Base-by-base conservation (phyloP, 2,329 filamentous ascomycete genomes). In the Fusarium pilosicola region DNA sequence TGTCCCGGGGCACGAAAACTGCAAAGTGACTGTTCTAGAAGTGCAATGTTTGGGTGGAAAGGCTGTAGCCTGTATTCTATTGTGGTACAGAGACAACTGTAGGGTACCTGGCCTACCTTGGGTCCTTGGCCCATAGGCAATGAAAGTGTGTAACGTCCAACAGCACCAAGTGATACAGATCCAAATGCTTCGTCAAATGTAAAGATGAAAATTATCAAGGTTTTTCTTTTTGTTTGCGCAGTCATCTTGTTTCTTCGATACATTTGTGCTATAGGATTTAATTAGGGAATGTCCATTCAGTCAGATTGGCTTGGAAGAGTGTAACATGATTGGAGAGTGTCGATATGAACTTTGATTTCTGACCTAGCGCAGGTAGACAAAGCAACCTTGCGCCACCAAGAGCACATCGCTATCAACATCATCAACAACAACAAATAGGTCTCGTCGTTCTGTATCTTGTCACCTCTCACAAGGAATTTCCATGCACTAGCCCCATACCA, bases 401-500 rank as follows among this genome's bases (percentile, higher is more conserved):
- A 12, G 20, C 20, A 2, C 20, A 22, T 26, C 30, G 14, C 17
- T 26, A 46, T 14, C 44, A 20, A 26, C 22, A 24, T 24, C 28
- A 22, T 8, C 20, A 49, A 7, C 24, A 26, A 26, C 15, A 24
- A 18, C 28, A n/a, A 49, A 28, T 32, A 32, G 5, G 20, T 48
- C 45, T 48, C 9, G 30, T 24, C 48, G 7, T 34, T 11, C 48
- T 34, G 4, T 51, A 26, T 12, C n/a, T 5, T 22, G 34, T 36
- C 13, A 26, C 24, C 15, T 41, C 64, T 70, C 66, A 70, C 59
- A 70, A 58, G 67, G 55, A 49, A 48, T 49, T 49, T 22, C 7
- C 9, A 39, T 28, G 6, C 8, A 41, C 39, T 42, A 24, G 38
- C n/a, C 24, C 22, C 51, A 24, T 14, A 10, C 22, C 39, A 44